These are phyloP conservation scores for Teunomyces aglyptinius DNA, from an alignment of 805 yeast genomes.

Conservation along the genomic window DNA sequence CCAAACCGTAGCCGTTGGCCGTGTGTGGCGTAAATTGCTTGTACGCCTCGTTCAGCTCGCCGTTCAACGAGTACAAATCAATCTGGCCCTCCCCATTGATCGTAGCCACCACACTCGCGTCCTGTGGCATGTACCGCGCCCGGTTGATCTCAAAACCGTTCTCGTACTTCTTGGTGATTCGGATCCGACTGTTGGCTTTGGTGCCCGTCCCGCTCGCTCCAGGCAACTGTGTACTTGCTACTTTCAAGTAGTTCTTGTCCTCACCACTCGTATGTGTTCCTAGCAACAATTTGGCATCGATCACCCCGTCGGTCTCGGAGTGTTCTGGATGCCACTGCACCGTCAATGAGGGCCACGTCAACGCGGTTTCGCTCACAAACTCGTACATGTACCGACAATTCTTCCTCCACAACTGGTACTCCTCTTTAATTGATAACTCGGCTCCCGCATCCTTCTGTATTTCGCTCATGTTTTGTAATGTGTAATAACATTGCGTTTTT, in stretches of 20 bases:
- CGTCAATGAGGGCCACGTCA: conserved; percentile 81
- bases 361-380: conserved; percentile 74
- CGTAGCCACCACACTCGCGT: conserved; percentile 54
- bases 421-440: conserved; percentile 54
- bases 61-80: conserved; percentile 47
- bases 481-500: no score
- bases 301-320: conserved; percentile 22
- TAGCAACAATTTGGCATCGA: conserved; percentile 53
- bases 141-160: conserved; percentile 69
- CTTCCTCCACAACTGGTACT: conserved; percentile 76
- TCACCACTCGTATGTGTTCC: conserved; percentile 77
- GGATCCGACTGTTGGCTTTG: conserved; percentile 53
- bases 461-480: not conserved
- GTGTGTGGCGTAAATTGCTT: conserved; percentile 49
- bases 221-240: conserved; percentile 63
- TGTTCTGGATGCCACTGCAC: conserved; percentile 69
- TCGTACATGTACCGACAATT: conserved; percentile 82
- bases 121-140: conserved; percentile 68
- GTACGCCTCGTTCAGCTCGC: conserved; percentile 22
- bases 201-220: conserved; percentile 18
- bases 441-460: conserved; percentile 17
- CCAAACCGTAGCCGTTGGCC: conserved; percentile 72
- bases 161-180: conserved; percentile 56
- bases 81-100: conserved; percentile 67
- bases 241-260: conserved; percentile 62